A percentile compares a stretch with the other conserved stretches of the same genome.
Conservation (phyloP, 2,329 filamentous ascomycete genomes). For the Cordyceps pruinosa region DNA sequence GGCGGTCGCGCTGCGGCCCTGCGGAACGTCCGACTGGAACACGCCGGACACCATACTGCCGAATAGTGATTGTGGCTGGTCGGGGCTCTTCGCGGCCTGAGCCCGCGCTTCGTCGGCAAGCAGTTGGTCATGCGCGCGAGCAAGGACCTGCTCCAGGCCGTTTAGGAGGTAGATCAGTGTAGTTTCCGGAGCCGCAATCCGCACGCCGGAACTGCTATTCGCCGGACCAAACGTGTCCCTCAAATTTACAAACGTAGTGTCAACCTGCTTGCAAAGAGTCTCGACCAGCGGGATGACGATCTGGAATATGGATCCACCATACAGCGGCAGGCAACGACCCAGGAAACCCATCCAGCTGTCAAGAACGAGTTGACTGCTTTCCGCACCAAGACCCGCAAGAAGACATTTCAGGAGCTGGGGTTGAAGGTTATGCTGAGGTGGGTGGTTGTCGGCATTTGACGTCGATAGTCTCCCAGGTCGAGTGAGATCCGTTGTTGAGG, state of each 20-base stretch:
- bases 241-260: constrained; percentile 62
- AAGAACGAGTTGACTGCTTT: constrained; percentile 66
- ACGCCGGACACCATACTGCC: constrained; percentile 91
- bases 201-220: constrained; percentile 15
- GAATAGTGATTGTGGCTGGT: constrained; percentile 81
- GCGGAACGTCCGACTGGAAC: constrained; percentile 70
- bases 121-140: constrained; percentile 77
- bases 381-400: constrained; percentile 70
- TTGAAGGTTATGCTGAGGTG: constrained; percentile 44
- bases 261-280: constrained; percentile 76
- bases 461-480: constrained; percentile 34
- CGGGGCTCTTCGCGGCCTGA: constrained; percentile 66
- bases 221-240: constrained; percentile 51
- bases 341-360: constrained; percentile 91
- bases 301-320: constrained; percentile 79
- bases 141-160: constrained; percentile 84
- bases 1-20: constrained; percentile 75
- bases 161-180: constrained; percentile 83
- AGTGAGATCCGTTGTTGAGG: constrained; percentile 34
- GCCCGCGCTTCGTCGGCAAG: constrained; percentile 66
- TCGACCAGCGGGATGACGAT: constrained; percentile 86
- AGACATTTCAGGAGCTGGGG: constrained; percentile 75
- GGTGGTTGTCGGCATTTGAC: constrained; percentile 22
- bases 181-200: constrained; percentile 50
- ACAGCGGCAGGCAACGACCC: constrained; percentile 74